Evolutionary conservation across 805 yeast genomes (phyloP).

Genomic region (Barnettozyma salicaria): DNA sequence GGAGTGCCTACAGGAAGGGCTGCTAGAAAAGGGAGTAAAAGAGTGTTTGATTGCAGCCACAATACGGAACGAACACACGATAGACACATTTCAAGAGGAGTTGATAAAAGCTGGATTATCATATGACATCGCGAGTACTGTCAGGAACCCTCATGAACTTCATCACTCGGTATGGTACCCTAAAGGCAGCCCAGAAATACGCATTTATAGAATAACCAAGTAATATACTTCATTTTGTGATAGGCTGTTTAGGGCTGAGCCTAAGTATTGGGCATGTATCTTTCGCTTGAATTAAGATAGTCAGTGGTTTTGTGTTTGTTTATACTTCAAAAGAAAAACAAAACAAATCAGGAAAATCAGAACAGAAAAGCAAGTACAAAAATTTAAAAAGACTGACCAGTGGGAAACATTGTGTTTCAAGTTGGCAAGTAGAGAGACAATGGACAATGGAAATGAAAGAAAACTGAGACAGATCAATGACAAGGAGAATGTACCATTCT

Average conservation of each 20-base stretch:
- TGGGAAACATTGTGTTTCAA: too few species aligned
- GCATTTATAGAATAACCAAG: conserved; percentile 11
- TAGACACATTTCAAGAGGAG: conserved; percentile 35
- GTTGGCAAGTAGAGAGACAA: too few species aligned
- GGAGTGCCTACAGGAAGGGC: conserved; percentile 33
- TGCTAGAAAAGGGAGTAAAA: conserved; percentile 16
- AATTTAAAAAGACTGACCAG: too few species aligned
- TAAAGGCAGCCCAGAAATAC: conserved; percentile 15
- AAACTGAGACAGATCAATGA: too few species aligned
- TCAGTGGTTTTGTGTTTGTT: neutral
- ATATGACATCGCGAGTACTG: conserved; percentile 13
- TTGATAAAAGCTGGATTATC: conserved; percentile 23
- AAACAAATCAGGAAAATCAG: too few species aligned
- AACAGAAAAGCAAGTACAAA: neutral
- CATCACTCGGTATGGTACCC: conserved; percentile 19
- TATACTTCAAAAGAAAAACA: neutral
- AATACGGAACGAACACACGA: conserved; percentile 54
- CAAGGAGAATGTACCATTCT: conserved; percentile 8
- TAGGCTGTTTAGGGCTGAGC: too few species aligned
- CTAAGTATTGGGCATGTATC: too few species aligned
- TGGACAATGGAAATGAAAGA: too few species aligned
- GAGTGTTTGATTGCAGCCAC: conserved; percentile 64
- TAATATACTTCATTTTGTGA: neutral
- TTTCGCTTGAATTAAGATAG: too few species aligned
- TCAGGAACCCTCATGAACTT: conserved; percentile 21